Evolutionary conservation across 495 filamentous ascomycete genomes (phyloP).

Genomic region (Aspergillus steynii): DNA sequence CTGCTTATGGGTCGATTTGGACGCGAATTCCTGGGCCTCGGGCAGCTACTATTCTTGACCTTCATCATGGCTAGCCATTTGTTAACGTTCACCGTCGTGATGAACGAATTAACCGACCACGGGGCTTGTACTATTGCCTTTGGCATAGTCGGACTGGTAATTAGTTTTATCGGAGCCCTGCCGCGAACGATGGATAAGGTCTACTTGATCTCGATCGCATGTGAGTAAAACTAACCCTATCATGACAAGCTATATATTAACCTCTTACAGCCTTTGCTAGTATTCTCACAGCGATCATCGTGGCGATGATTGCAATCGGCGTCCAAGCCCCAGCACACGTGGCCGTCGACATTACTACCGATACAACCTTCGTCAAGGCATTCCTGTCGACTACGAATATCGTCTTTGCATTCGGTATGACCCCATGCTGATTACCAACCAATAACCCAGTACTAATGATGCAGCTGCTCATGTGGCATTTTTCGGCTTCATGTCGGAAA

Average conservation of each 20-base stretch:
- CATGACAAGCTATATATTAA: constrained; percentile 8
- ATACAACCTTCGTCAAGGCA: constrained; percentile 36
- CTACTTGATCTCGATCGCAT: constrained; percentile 60
- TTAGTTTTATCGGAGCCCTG: constrained; percentile 65
- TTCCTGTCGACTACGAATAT: constrained; percentile 49
- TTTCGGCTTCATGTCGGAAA: constrained; percentile 75
- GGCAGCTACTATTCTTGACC: constrained; percentile 65
- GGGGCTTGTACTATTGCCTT: constrained; percentile 71
- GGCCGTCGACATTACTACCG: constrained; percentile 24
- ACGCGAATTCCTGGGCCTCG: constrained; percentile 62
- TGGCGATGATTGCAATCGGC: constrained; percentile 70
- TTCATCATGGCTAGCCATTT: constrained; percentile 81
- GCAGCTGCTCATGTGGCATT: constrained; percentile 66
- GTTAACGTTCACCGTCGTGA: constrained; percentile 72
- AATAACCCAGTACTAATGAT: constrained; percentile 1
- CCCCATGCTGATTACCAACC: background rate
- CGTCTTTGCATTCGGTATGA: constrained; percentile 46
- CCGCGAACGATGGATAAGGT: constrained; percentile 66
- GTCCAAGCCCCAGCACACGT: constrained; percentile 33
- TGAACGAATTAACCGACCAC: constrained; percentile 67
- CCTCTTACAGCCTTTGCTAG: constrained; percentile 26
- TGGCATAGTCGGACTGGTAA: constrained; percentile 61
- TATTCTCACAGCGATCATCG: constrained; percentile 66
- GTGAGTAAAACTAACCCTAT: constrained; percentile 55
- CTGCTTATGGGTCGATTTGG: constrained; percentile 64